Conservation (phyloP, 306 rosid species). For the Rosa lucieae region DNA sequence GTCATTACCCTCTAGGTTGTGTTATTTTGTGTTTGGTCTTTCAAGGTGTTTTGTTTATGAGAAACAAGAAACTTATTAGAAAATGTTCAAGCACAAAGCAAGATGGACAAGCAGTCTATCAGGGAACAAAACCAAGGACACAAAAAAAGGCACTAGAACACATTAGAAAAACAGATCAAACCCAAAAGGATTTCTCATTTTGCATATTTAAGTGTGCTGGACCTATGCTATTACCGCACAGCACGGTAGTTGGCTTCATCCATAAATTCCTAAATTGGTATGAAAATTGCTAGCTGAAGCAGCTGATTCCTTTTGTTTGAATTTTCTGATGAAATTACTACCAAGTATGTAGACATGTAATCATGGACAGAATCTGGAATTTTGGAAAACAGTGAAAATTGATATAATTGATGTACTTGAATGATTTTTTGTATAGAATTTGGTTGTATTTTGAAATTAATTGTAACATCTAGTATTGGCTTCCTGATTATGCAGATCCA, state of each 20-base stretch:
- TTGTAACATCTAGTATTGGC: conserved; percentile 13
- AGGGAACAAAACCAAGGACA: not conserved
- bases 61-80: not conserved
- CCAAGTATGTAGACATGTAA: not conserved
- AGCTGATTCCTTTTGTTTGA: not conserved
- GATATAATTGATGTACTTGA: not conserved
- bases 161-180: not conserved
- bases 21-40: not conserved
- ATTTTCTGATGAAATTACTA: not conserved
- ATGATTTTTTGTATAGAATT: not conserved
- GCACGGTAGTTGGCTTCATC: not conserved
- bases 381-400: not conserved
- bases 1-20: not conserved
- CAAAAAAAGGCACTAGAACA: not conserved
- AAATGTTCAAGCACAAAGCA: not conserved
- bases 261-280: not conserved
- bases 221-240: no score
- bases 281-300: not conserved
- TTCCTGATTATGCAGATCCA: conserved; percentile 62
- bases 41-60: not conserved
- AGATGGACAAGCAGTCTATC: not conserved
- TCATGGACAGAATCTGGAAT: not conserved
- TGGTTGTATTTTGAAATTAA: not conserved
- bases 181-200: not conserved
- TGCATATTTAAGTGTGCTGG: no score